These are phyloP conservation scores for Xerocomellus dryophilus DNA, from an alignment of 768 basidiomycete species.

Conservation along the genomic window DNA sequence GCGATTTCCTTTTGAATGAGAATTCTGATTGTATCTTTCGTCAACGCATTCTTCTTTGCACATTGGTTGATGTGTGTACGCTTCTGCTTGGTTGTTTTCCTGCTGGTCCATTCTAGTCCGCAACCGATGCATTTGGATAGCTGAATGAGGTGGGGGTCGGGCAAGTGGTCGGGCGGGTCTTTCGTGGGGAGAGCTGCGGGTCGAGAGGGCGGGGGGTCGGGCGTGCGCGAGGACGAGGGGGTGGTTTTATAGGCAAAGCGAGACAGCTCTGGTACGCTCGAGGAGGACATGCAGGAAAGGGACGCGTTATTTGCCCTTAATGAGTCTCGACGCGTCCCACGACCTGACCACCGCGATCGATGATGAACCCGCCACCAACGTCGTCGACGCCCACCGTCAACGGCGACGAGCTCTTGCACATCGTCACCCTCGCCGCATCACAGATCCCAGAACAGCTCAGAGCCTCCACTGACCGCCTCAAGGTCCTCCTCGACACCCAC, in stretches of 20 bases:
- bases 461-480: slow-evolving; percentile 58
- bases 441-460: slow-evolving; percentile 55
- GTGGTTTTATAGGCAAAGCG: slow-evolving; percentile 39
- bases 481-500: slow-evolving; percentile 57
- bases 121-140: slow-evolving; percentile 64
- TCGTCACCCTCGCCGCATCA: slow-evolving; percentile 66
- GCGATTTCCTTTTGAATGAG: slow-evolving; percentile 52
- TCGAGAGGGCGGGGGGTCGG: not conserved
- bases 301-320: slow-evolving; percentile 47
- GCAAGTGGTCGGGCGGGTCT: slow-evolving; percentile 33
- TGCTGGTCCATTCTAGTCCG: slow-evolving; percentile 62
- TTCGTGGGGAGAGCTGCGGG: slow-evolving; percentile 4
- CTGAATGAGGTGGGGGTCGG: slow-evolving; percentile 44
- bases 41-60: slow-evolving; percentile 55
- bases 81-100: slow-evolving; percentile 64
- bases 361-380: slow-evolving; percentile 19
- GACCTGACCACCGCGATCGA: slow-evolving; percentile 10
- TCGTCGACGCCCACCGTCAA: slow-evolving; percentile 40
- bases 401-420: slow-evolving; percentile 62
- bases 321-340: slow-evolving; percentile 1
- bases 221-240: not conserved
- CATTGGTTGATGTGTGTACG: slow-evolving; percentile 64
- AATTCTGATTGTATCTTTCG: slow-evolving; percentile 50
- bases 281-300: slow-evolving; percentile 6
- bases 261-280: slow-evolving; percentile 16